Evolutionary conservation across 495 filamentous ascomycete species (phyloP).

Genomic region (Neurospora sp.): DNA sequence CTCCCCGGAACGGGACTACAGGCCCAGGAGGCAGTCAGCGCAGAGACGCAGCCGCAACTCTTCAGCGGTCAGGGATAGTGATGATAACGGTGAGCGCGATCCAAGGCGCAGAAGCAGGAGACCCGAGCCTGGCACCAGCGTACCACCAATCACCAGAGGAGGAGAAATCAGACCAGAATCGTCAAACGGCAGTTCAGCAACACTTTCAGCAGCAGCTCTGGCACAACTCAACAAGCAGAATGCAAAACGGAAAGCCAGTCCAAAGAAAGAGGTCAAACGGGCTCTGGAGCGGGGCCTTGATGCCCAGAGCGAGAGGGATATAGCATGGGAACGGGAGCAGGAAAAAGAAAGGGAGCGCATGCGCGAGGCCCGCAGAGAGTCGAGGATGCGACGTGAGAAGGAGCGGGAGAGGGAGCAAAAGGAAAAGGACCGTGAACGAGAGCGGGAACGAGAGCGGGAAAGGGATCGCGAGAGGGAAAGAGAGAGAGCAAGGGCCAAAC

Average conservation of each 20-base stretch:
- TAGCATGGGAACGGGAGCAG: conserved; percentile 19
- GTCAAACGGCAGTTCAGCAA: conserved; percentile 4
- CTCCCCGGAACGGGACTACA: background rate
- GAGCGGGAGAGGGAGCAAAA: conserved; percentile 18
- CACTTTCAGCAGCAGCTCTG: conserved; percentile 47
- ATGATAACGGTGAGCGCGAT: background rate
- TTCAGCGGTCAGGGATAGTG: background rate
- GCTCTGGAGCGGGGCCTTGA: background rate
- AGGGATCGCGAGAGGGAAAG: conserved; percentile 1
- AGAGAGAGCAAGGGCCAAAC: background rate
- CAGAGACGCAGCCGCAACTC: background rate
- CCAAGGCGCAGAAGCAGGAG: conserved; percentile 2
- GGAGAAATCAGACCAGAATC: conserved; percentile 8
- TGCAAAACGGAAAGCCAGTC: conserved; percentile 16
- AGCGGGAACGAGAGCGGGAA: conserved; percentile 16
- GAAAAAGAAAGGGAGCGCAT: conserved; percentile 19
- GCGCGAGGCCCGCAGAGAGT: conserved; percentile 7
- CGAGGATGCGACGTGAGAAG: background rate
- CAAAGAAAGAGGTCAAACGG: background rate
- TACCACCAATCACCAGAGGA: conserved; percentile 6
- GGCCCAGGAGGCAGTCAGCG: background rate
- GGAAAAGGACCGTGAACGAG: conserved; percentile 22
- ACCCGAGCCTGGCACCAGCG: conserved; percentile 17
- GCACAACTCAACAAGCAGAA: conserved; percentile 53
- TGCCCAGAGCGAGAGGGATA: conserved; percentile 13